A percentile compares a stretch with the other conserved stretches of the same genome.
phyloP scores from a whole-genome alignment of 768 basidiomycete genomes.

The Boletus huronensis region DNA sequence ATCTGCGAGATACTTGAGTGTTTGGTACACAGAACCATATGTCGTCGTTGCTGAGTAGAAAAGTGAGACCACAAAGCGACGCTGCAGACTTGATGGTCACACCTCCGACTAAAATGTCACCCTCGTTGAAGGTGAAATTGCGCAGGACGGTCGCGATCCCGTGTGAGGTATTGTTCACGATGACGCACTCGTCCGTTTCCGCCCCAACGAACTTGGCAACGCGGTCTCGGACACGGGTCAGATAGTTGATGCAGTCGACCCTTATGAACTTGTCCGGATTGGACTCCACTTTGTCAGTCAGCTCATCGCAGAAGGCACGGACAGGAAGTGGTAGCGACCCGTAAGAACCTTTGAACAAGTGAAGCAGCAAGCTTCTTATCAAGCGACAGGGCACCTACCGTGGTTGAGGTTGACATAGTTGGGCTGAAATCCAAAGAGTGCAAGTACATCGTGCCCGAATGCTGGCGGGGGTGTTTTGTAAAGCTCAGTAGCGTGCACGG shows the following conservation, averaged over 20 bases:
- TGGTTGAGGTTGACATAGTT: constrained; percentile 64
- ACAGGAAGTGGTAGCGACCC: constrained; percentile 57
- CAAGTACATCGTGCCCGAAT: constrained; percentile 55
- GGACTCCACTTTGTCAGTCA: constrained; percentile 43
- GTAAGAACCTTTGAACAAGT: constrained; percentile 47
- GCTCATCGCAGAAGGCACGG: constrained; percentile 39
- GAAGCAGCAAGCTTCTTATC: not conserved
- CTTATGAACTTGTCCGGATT: constrained; percentile 58
- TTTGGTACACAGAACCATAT: constrained; percentile 52
- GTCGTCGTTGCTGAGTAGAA: constrained; percentile 48
- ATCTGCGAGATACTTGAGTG: constrained; percentile 54
- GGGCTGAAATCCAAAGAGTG: constrained; percentile 54
- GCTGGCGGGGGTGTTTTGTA: constrained; percentile 33
- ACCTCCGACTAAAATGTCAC: constrained; percentile 59
- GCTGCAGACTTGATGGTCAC: not conserved
- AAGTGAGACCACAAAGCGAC: not conserved
- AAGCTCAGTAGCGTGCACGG: constrained; percentile 6
- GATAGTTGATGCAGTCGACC: constrained; percentile 32
- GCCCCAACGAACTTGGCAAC: constrained; percentile 51
- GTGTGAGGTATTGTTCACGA: constrained; percentile 34
- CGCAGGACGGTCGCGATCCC: constrained; percentile 59
- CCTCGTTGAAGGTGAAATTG: constrained; percentile 53
- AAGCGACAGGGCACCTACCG: constrained; percentile 36
- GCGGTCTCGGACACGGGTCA: constrained; percentile 40
- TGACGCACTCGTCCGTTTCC: constrained; percentile 54